These are phyloP conservation scores for Euptelea pleiosperma DNA, from an alignment of 164 flowering plant species.

Conservation along the genomic window DNA sequence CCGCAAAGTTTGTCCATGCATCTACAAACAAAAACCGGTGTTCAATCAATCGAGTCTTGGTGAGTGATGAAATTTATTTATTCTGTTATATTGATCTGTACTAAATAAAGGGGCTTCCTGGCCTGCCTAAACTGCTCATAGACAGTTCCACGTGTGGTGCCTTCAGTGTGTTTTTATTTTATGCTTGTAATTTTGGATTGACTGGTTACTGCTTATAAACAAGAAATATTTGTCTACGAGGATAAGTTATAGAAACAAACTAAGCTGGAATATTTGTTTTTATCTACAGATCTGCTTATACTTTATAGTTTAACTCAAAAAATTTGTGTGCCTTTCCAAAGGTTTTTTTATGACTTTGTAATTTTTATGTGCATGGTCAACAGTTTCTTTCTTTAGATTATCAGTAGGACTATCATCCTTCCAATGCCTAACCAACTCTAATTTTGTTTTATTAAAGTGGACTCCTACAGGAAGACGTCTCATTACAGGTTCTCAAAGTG, in stretches of 20 bases:
- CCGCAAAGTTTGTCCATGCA: constrained; percentile 95
- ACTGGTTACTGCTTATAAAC: no score
- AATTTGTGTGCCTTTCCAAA: background rate
- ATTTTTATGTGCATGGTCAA: background rate
- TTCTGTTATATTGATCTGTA: background rate
- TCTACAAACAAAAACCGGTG: constrained; percentile 92
- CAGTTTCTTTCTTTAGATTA: no score
- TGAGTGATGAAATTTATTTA: constrained; percentile 30
- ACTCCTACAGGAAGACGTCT: constrained; percentile 95
- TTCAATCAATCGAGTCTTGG: constrained; percentile 93
- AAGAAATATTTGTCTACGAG: no score
- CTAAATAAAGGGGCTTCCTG: background rate
- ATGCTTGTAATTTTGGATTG: background rate
- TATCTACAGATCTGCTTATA: background rate
- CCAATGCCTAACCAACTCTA: constrained; percentile 6
- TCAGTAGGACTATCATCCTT: constrained; percentile 3
- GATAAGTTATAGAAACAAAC: no score
- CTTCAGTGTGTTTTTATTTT: background rate
- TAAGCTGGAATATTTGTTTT: background rate
- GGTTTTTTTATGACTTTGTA: background rate
- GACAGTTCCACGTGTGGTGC: background rate
- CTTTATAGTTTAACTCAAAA: background rate
- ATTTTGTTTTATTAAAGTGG: constrained; percentile 58
- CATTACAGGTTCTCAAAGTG: constrained; percentile 98
- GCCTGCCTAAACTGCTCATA: background rate